Percentiles rank a stretch among this genome's conserved stretches.
Conservation (phyloP, 2,329 filamentous ascomycete species). For the Cercospora beticola region DNA sequence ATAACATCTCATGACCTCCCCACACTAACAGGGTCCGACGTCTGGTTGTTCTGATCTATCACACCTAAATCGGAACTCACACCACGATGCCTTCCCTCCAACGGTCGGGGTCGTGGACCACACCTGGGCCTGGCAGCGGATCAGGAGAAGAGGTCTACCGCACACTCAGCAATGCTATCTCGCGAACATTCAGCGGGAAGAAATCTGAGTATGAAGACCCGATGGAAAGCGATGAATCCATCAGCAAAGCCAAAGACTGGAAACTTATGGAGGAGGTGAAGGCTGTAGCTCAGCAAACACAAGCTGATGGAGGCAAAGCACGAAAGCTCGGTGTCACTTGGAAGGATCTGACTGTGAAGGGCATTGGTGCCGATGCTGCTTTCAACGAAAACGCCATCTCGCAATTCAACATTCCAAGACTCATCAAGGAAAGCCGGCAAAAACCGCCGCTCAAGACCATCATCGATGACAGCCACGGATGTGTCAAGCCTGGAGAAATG, state of each 20-base stretch:
- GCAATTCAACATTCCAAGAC: conserved; percentile 53
- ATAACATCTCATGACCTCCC: conserved; percentile 1
- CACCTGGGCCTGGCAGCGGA: conserved; percentile 20
- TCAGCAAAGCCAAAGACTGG: conserved; percentile 48
- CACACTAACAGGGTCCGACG: background rate
- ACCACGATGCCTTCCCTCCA: conserved; percentile 7
- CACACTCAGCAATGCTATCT: conserved; percentile 23
- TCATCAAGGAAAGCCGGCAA: conserved; percentile 45
- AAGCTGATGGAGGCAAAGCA: conserved; percentile 49
- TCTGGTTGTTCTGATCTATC: conserved; percentile 12
- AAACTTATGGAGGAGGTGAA: conserved; percentile 51
- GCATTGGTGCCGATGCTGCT: conserved; percentile 60
- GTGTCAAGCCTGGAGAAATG: conserved; percentile 61
- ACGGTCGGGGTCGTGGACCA: conserved; percentile 14
- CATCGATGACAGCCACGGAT: conserved; percentile 60
- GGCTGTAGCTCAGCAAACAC: conserved; percentile 45
- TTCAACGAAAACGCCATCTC: conserved; percentile 60
- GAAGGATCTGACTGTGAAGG: conserved; percentile 64
- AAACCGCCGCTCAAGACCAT: conserved; percentile 61
- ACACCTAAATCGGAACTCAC: conserved; percentile 2
- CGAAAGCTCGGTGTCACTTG: conserved; percentile 64
- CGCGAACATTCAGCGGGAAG: conserved; percentile 17
- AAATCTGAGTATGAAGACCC: conserved; percentile 6
- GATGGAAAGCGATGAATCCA: conserved; percentile 19
- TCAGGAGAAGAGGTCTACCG: conserved; percentile 25